Conservation (phyloP, 106 monocot genomes). For the Phalaenopsis aphrodite region DNA sequence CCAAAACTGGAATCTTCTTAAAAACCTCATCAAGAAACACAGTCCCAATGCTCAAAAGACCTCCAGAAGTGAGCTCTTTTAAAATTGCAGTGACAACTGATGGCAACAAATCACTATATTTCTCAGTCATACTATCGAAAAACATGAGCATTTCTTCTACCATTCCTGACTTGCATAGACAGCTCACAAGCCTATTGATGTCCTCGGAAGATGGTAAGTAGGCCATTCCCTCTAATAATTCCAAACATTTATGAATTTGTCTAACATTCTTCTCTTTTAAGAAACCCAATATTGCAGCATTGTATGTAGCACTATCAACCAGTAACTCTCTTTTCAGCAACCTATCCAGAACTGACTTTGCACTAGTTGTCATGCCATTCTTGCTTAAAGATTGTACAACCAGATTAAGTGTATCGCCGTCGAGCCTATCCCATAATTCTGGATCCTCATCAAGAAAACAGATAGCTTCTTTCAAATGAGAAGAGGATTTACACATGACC, state of each 20-base stretch:
- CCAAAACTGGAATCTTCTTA: conserved; percentile 17
- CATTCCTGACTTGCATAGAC: conserved; percentile 40
- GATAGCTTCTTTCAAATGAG: conserved; percentile 16
- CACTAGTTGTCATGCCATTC: conserved; percentile 27
- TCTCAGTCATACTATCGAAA: conserved; percentile 24
- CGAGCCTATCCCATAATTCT: conserved; percentile 28
- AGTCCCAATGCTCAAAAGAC: conserved; percentile 30
- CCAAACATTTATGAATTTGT: conserved; percentile 32
- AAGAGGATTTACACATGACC: conserved; percentile 23
- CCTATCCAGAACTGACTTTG: conserved; percentile 33
- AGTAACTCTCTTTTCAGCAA: conserved; percentile 23
- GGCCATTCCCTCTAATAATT: conserved; percentile 20
- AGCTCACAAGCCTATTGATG: conserved; percentile 21
- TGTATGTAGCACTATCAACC: conserved; percentile 33
- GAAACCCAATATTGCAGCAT: conserved; percentile 32
- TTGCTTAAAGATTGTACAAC: conserved; percentile 42
- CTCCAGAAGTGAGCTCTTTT: conserved; percentile 33
- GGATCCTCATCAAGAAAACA: conserved; percentile 40
- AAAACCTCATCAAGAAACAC: conserved; percentile 40
- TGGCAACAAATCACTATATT: conserved; percentile 13
- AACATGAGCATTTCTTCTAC: conserved; percentile 44
- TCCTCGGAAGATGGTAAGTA: conserved; percentile 27
- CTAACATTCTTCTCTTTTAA: conserved; percentile 26
- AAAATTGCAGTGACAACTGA: conserved; percentile 24
- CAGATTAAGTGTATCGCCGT: conserved; percentile 36